These are phyloP conservation scores for Phialophora verrucosa DNA, from an alignment of 2,329 filamentous ascomycete genomes.

Conservation along the genomic window DNA sequence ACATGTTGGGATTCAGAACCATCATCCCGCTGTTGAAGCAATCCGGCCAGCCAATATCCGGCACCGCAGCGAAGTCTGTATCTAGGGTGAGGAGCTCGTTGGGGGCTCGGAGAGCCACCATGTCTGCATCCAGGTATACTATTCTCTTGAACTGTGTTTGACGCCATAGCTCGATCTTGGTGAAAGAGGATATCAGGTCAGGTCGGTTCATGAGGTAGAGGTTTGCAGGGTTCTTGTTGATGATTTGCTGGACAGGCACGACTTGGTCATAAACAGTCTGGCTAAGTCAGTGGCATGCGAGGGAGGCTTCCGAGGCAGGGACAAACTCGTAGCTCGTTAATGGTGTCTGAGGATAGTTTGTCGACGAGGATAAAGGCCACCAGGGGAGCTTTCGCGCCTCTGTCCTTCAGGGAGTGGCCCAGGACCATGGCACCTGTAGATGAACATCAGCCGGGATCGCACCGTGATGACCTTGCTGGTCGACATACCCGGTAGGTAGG, in stretches of 20 bases:
- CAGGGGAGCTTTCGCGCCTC: slow-evolving; percentile 82
- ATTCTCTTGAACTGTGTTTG: slow-evolving; percentile 88
- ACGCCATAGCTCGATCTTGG: slow-evolving; percentile 94
- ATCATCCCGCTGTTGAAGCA: slow-evolving; percentile 98
- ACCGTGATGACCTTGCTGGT: slow-evolving; percentile 27
- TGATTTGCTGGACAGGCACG: slow-evolving; percentile 80
- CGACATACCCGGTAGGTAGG: slow-evolving; percentile 82
- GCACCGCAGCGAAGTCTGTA: slow-evolving; percentile 71
- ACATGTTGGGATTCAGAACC: slow-evolving; percentile 83
- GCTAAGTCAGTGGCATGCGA: slow-evolving; percentile 36
- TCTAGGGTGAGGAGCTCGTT: slow-evolving; percentile 84
- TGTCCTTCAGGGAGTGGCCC: slow-evolving; percentile 92
- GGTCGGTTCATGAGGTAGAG: slow-evolving; percentile 89
- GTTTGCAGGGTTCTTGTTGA: slow-evolving; percentile 78
- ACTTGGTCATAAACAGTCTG: slow-evolving; percentile 86
- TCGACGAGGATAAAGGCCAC: slow-evolving; percentile 83
- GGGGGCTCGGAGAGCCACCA: slow-evolving; percentile 86
- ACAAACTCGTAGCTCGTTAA: slow-evolving; percentile 77
- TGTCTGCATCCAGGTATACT: slow-evolving; percentile 92
- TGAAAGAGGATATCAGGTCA: slow-evolving; percentile 91
- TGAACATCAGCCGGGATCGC: slow-evolving; percentile 25
- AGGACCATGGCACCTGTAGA: slow-evolving; percentile 82
- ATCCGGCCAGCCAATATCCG: slow-evolving; percentile 98
- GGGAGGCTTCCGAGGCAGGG: slow-evolving; percentile 18
- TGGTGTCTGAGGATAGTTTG: slow-evolving; percentile 73